These are phyloP conservation scores for Zymoseptoria ardabiliae DNA, from an alignment of 2,329 filamentous ascomycete genomes.

Conservation along the genomic window DNA sequence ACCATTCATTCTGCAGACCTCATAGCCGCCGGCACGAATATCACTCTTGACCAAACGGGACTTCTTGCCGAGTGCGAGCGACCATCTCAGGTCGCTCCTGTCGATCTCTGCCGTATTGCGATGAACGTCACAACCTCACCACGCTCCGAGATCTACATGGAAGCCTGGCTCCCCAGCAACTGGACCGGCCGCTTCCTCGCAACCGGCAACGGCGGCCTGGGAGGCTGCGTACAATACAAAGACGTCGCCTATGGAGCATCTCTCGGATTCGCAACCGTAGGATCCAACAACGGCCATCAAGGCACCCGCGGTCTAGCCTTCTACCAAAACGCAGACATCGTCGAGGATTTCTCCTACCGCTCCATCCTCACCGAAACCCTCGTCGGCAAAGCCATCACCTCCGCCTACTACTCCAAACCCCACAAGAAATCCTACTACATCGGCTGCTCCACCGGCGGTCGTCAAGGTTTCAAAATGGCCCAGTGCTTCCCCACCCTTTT, in stretches of 20 bases:
- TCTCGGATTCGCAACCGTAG: conserved; percentile 35
- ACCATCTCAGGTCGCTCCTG: conserved; percentile 25
- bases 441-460: conserved; percentile 41
- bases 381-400: conserved; percentile 26
- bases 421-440: conserved; percentile 41
- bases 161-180: conserved; percentile 39
- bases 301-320: conserved; percentile 41
- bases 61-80: conserved; percentile 34
- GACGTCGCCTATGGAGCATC: conserved; percentile 33
- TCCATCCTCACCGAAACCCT: conserved; percentile 24
- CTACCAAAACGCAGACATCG: conserved; percentile 38
- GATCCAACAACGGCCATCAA: conserved; percentile 38
- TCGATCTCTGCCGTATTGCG: conserved; percentile 36
- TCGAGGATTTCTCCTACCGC: conserved; percentile 43
- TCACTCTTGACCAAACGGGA: conserved; percentile 16
- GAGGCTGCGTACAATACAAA: conserved; percentile 32
- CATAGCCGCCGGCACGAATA: conserved; percentile 24
- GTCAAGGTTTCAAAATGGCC: conserved; percentile 40
- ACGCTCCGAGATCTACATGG: conserved; percentile 36
- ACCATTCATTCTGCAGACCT: conserved; percentile 22
- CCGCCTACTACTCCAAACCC: conserved; percentile 31
- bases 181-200: conserved; percentile 36
- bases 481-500: conserved; percentile 41
- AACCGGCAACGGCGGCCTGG: conserved; percentile 37
- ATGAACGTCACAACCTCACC: conserved; percentile 35